Conservation (phyloP, 176 grass and related monocot species). For the Oryza officinalis region DNA sequence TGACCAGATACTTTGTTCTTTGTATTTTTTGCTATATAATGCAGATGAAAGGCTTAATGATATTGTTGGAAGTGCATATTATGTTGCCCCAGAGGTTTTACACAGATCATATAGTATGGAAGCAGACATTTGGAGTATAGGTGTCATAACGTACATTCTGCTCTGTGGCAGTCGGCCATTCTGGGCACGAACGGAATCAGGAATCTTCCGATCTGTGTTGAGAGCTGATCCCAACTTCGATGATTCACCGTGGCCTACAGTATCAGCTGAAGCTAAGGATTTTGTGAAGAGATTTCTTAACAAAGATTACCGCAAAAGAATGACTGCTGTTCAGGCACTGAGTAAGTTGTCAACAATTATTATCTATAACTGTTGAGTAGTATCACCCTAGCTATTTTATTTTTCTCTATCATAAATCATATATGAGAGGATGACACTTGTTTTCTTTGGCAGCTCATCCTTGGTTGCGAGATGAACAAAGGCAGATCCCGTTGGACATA, state of each 20-base stretch:
- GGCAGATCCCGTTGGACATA: constrained; percentile 80
- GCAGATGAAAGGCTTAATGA: constrained; percentile 99
- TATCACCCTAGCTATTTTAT: neutral
- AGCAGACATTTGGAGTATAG: constrained; percentile 99
- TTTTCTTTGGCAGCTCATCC: constrained; percentile 64
- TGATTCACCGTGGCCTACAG: constrained; percentile 93
- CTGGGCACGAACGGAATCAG: constrained; percentile 98
- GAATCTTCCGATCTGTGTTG: constrained; percentile 97
- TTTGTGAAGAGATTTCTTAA: constrained; percentile 97
- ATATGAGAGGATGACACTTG: neutral
- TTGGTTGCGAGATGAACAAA: constrained; percentile 80
- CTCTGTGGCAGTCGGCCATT: constrained; percentile 95
- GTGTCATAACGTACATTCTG: constrained; percentile 97
- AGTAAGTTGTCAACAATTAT: constrained; percentile 61
- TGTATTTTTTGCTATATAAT: constrained; percentile 44
- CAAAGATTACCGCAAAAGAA: constrained; percentile 99
- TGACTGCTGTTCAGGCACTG: constrained; percentile 97
- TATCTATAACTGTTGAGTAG: constrained; percentile 13
- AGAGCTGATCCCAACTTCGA: constrained; percentile 96
- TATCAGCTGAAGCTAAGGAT: constrained; percentile 88
- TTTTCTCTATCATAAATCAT: constrained; percentile 9
- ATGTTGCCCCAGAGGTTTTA: constrained; percentile 94
- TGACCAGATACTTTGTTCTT: constrained; percentile 20
- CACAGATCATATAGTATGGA: constrained; percentile 99
- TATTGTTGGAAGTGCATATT: constrained; percentile 98